A percentile compares a stretch with the other conserved stretches of the same genome.
These are phyloP conservation scores for Papiliotrema nemorosa DNA, from an alignment of 1,284 basidiomycete species.

Conservation along the genomic window DNA sequence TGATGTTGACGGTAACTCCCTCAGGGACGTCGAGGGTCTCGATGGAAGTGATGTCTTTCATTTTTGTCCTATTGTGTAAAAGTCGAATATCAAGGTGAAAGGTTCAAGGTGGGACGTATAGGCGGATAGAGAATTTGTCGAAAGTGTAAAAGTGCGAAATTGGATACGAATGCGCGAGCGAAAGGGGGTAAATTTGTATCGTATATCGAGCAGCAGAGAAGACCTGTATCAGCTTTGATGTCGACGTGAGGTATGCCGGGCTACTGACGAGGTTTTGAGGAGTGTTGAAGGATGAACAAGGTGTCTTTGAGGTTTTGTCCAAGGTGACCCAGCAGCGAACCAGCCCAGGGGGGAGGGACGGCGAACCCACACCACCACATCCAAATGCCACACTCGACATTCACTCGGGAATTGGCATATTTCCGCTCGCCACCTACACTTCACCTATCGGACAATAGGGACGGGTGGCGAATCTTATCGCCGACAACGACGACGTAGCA, in stretches of 20 bases:
- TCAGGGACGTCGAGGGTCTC: constrained; percentile 91
- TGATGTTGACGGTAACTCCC: constrained; percentile 76
- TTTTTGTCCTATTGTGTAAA: constrained; percentile 24
- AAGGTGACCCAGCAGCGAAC: too few relatives aligned
- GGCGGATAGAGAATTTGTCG: not conserved
- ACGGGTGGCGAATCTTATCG: too few relatives aligned
- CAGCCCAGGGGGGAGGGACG: too few relatives aligned
- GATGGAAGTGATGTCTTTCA: constrained; percentile 52
- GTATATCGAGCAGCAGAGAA: not conserved
- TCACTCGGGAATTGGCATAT: too few relatives aligned
- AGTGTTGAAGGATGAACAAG: not conserved
- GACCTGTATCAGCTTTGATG: not conserved
- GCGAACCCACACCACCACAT: too few relatives aligned
- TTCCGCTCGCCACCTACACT: too few relatives aligned
- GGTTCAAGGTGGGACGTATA: not conserved
- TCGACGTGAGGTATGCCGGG: not conserved
- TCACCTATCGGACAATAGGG: too few relatives aligned
- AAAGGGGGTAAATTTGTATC: not conserved
- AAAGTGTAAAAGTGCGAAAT: not conserved
- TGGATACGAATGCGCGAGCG: not conserved
- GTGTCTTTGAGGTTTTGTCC: not conserved
- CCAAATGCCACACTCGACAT: too few relatives aligned
- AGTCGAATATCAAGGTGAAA: not conserved
- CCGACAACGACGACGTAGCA: too few relatives aligned
- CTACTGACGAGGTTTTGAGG: constrained; percentile 2